Evolutionary conservation across 306 rosid genomes (phyloP), one percentile per base, ranked within the genome.

Genomic region (Medicago ruthenica): DNA sequence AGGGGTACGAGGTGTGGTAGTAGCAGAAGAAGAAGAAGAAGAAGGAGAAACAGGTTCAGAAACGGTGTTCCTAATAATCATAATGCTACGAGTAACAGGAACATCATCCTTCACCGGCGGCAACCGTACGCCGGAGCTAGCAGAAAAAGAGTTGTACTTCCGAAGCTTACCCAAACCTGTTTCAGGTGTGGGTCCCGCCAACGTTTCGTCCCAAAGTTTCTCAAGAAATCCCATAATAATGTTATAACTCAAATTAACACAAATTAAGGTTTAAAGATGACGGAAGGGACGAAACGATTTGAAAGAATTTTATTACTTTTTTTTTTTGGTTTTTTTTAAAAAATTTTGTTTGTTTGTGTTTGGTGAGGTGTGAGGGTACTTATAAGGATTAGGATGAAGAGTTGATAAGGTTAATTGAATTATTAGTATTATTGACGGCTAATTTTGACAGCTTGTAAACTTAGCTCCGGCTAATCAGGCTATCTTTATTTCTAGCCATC

Each of bases 151-250:
- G 55, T 90, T 77, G 45, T 68, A 88, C 73, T 92, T 92, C 11
- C 98, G 96, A 79, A 92, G 96, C 74, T 88, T 90, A 17, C 95
- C 86, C 60, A 94, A 90, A 67, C 97, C 98, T 42, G 90, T 64
- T n/a, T 95, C 98, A 2, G 98, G 98, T 18, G 92, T 16, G 12
- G 98, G 97, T 9, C 98, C 98, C 60, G 97, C 98, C 39, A 95
- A 78, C 47, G 96, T 92, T 83, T 95, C 98, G 90, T 95, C 98
- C 98, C 98, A 95, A 9, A 95, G 87, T 83, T 90, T 95, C 61
- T 90, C 85, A 66, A 95, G 92, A 76, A 95, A 87, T 79, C 91
- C 89, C 97, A 95, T 95, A n/a, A 17, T 62, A 48, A 67, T 34
- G 67, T 74, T 17, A 42, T 47, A 51, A 37, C 27, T 84, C 70